A percentile compares a stretch with the other conserved stretches of the same genome.
Evolutionary conservation across 1,284 basidiomycete species (phyloP).

Genomic region (Gomphus bonarii): DNA sequence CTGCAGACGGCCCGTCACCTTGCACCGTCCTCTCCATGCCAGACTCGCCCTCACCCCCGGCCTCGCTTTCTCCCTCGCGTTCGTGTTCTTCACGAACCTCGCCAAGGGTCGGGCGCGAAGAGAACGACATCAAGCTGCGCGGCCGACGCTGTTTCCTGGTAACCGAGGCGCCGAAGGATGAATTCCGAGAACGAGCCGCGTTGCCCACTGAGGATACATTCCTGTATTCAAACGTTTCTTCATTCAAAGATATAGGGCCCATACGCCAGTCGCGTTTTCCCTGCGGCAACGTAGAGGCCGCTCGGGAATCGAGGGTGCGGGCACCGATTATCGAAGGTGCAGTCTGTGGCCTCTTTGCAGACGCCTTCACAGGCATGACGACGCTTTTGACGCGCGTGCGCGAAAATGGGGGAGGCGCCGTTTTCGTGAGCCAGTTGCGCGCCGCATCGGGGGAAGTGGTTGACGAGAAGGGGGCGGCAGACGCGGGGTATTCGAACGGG

Average conservation of each 20-base stretch:
- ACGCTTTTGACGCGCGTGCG: conserved; percentile 1
- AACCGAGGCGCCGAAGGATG: background rate
- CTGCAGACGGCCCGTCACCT: background rate
- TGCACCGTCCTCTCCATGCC: background rate
- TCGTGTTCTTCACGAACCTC: background rate
- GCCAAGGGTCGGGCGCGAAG: background rate
- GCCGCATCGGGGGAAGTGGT: background rate
- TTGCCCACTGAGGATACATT: background rate
- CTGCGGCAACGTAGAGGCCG: background rate
- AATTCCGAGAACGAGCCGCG: background rate
- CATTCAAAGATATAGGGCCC: background rate
- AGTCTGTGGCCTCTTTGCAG: background rate
- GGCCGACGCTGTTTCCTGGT: background rate
- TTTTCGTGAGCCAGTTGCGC: background rate
- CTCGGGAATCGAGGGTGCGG: background rate
- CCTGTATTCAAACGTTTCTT: background rate
- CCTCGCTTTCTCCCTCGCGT: background rate
- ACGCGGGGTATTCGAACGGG: background rate
- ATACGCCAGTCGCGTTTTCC: background rate
- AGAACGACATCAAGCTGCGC: background rate
- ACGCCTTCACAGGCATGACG: conserved; percentile 7
- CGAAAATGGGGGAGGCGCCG: background rate
- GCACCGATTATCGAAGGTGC: background rate
- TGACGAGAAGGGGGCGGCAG: background rate
- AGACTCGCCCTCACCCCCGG: background rate